These are phyloP conservation scores for Brassica carinata DNA, from an alignment of 345 rosid species.

Conservation along the genomic window DNA sequence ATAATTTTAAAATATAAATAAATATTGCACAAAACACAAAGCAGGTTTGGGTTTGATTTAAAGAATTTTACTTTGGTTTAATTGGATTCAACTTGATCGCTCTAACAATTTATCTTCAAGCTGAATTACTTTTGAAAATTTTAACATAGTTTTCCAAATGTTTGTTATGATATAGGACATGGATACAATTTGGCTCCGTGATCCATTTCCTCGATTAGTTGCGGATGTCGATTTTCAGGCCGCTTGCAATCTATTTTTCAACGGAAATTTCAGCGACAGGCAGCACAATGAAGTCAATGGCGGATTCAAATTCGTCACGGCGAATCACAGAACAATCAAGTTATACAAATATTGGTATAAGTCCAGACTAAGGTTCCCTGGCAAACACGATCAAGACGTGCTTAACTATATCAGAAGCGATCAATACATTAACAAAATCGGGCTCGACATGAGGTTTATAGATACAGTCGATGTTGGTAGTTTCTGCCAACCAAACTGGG, in stretches of 20 bases:
- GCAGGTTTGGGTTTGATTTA: neutral
- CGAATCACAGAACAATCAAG: slow-evolving; percentile 48
- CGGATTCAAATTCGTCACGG: slow-evolving; percentile 59
- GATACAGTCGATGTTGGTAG: slow-evolving; percentile 60
- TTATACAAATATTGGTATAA: neutral
- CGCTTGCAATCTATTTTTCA: slow-evolving; percentile 52
- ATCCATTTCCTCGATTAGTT: slow-evolving; percentile 61
- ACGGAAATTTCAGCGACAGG: slow-evolving; percentile 39
- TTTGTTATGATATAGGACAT: slow-evolving; percentile 46
- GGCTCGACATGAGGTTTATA: slow-evolving; percentile 53
- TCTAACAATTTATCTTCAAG: neutral
- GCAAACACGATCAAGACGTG: neutral
- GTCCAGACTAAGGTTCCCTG: neutral
- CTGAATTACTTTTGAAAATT: neutral
- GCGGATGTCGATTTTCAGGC: slow-evolving; percentile 63
- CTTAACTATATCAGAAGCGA: neutral
- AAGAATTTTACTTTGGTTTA: too few relatives aligned
- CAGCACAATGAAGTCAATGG: slow-evolving; percentile 53
- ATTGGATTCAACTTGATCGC: neutral
- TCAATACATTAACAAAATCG: slow-evolving; percentile 15
- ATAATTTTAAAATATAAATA: too few relatives aligned
- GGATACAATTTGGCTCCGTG: slow-evolving; percentile 70
- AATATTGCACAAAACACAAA: too few relatives aligned
- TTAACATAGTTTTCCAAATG: neutral
- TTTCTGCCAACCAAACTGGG: slow-evolving; percentile 57